Percentiles rank a stretch among this genome's conserved stretches.
Conservation (phyloP, 768 basidiomycete species). For the Psilocybe sp. region DNA sequence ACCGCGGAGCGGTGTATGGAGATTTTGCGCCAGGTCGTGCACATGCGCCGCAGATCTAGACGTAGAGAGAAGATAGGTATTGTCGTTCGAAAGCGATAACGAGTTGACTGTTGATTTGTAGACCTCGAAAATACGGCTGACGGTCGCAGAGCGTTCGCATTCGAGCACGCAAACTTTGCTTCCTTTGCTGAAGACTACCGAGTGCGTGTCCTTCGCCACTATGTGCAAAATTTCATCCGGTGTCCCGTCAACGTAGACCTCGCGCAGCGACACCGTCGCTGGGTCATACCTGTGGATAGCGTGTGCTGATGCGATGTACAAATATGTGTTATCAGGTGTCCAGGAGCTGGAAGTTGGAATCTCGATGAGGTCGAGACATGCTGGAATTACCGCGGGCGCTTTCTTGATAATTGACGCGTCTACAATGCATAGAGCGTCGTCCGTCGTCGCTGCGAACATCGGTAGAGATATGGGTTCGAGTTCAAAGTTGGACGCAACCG, state of each 20-base stretch:
- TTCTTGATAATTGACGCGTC: conserved; percentile 48
- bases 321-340: conserved; percentile 51
- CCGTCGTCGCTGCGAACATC: conserved; percentile 58
- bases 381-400: conserved; percentile 35
- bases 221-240: conserved; percentile 29
- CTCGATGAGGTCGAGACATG: conserved; percentile 32
- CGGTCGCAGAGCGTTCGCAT: conserved; percentile 33
- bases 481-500: not conserved
- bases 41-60: conserved; percentile 53
- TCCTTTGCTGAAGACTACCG: conserved; percentile 45
- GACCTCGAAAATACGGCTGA: conserved; percentile 46
- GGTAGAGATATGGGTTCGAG: not conserved
- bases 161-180: conserved; percentile 52
- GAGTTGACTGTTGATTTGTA: conserved; percentile 50
- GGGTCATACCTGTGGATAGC: conserved; percentile 54
- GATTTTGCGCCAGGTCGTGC: conserved; percentile 53
- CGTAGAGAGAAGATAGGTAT: conserved; percentile 53
- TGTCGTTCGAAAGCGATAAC: conserved; percentile 59
- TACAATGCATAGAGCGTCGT: conserved; percentile 43
- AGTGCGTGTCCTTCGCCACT: conserved; percentile 31
- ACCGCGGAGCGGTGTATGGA: conserved; percentile 55
- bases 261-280: conserved; percentile 38
- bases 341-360: conserved; percentile 44
- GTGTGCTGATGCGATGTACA: conserved; percentile 50
- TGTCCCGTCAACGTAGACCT: conserved; percentile 35